Percentiles rank a stretch among this genome's conserved stretches.
phyloP scores from a whole-genome alignment of 139 green algal species.

The Spirogloea muscicola region DNA sequence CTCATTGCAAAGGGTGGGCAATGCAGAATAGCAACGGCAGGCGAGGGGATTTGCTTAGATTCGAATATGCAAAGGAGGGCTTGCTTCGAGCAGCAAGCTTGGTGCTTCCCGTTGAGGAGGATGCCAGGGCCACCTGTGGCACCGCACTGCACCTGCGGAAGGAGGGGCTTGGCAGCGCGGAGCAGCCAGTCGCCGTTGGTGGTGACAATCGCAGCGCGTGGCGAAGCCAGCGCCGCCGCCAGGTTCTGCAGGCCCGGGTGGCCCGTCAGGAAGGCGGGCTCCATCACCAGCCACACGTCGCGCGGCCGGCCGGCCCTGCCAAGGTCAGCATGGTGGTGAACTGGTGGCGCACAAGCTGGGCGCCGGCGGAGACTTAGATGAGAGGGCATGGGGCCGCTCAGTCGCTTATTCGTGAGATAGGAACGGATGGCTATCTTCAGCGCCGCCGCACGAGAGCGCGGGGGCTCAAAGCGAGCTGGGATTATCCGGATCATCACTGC shows the following conservation, averaged over 20 bases:
- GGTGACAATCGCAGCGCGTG: slow-evolving; percentile 23
- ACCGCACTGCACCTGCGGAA: slow-evolving; percentile 37
- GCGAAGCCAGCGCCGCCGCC: not conserved
- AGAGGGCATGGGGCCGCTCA: no score
- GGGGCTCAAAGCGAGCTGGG: not conserved
- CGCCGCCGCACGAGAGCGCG: not conserved
- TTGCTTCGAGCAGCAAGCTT: no score
- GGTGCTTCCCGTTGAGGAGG: no score
- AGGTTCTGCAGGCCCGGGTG: slow-evolving; percentile 19
- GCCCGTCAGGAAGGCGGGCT: slow-evolving; percentile 18
- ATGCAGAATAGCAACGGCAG: no score
- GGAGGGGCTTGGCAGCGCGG: slow-evolving; percentile 9
- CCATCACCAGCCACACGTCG: slow-evolving; percentile 41
- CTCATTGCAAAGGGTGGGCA: no score
- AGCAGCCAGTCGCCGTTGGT: slow-evolving; percentile 32
- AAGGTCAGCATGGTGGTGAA: no score
- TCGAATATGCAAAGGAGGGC: no score
- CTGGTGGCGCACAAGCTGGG: no score
- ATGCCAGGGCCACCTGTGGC: no score
- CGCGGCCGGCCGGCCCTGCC: not conserved
- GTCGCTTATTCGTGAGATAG: not conserved
- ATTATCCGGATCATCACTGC: not conserved
- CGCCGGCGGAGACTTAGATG: not conserved
- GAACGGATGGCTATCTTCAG: not conserved
- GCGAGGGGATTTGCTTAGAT: no score